Percentiles rank a stretch among this genome's conserved stretches.
phyloP scores from a whole-genome alignment of 2,329 filamentous ascomycete species.

The Cercospora brassicicola region DNA sequence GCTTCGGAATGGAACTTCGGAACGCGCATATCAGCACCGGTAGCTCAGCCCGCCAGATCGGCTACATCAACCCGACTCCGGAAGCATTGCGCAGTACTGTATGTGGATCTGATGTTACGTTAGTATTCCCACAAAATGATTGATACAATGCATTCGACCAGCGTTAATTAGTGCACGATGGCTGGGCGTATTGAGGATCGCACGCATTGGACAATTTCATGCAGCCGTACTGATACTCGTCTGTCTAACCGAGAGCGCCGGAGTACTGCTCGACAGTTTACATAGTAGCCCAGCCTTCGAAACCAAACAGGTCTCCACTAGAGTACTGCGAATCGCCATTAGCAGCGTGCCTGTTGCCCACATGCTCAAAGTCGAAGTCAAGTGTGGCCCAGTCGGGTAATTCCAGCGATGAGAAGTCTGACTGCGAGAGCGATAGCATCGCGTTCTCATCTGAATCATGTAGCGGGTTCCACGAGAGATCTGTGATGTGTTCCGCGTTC shows the following conservation, averaged over 20 bases:
- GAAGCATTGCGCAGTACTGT: neutral
- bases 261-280: neutral
- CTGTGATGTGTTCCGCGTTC: neutral
- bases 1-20: neutral
- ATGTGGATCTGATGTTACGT: neutral
- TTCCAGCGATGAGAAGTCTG: neutral
- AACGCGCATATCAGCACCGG: neutral
- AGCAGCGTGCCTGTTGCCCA: neutral
- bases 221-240: neutral
- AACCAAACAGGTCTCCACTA: neutral
- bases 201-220: neutral
- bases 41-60: neutral
- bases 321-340: neutral
- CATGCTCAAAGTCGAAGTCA: neutral
- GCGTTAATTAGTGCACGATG: neutral
- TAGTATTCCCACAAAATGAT: neutral
- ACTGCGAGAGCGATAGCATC: neutral
- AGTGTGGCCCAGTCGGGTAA: neutral
- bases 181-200: neutral
- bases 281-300: neutral
- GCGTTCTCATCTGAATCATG: neutral
- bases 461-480: neutral
- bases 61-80: neutral
- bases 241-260: neutral
- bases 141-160: neutral